Percentiles rank a stretch among this genome's conserved stretches.
Conservation (phyloP, 441 rosid species). For the Mallotus repandus region DNA sequence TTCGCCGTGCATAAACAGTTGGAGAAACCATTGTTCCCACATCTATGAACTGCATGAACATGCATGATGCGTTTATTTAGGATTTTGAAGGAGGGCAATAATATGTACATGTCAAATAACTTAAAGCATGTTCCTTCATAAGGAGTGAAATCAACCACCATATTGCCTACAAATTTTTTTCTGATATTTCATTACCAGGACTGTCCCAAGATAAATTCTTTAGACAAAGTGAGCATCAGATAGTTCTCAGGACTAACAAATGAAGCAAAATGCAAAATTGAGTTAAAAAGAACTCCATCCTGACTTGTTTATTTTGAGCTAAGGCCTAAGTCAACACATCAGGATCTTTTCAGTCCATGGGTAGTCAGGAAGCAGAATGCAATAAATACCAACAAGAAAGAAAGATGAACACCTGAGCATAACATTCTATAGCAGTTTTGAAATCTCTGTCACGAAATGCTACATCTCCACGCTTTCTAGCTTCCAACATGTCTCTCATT, state of each 20-base stretch:
- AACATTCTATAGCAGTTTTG: constrained; percentile 56
- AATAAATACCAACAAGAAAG: background rate
- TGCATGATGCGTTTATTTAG: background rate
- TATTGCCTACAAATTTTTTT: background rate
- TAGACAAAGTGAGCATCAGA: too few species aligned
- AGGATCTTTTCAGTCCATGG: background rate
- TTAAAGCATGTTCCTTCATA: background rate
- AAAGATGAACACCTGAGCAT: constrained; percentile 68
- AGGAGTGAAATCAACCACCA: background rate
- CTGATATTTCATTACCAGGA: background rate
- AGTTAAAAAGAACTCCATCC: background rate
- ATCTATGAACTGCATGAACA: constrained; percentile 62
- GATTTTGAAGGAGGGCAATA: background rate
- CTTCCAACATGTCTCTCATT: constrained; percentile 89
- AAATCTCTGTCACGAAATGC: constrained; percentile 83
- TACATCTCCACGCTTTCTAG: constrained; percentile 81
- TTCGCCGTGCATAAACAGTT: constrained; percentile 82
- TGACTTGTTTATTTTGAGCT: background rate
- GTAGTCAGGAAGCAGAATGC: background rate
- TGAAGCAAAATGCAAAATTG: too few species aligned
- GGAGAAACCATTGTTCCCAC: constrained; percentile 92
- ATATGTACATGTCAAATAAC: too few species aligned
- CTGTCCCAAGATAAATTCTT: background rate
- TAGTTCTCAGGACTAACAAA: too few species aligned
- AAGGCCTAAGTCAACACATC: background rate